A percentile compares a stretch with the other conserved stretches of the same genome.
Evolutionary conservation across 352 stramenopile species (phyloP).

Genomic region (Phytophthora pseudosyringae): DNA sequence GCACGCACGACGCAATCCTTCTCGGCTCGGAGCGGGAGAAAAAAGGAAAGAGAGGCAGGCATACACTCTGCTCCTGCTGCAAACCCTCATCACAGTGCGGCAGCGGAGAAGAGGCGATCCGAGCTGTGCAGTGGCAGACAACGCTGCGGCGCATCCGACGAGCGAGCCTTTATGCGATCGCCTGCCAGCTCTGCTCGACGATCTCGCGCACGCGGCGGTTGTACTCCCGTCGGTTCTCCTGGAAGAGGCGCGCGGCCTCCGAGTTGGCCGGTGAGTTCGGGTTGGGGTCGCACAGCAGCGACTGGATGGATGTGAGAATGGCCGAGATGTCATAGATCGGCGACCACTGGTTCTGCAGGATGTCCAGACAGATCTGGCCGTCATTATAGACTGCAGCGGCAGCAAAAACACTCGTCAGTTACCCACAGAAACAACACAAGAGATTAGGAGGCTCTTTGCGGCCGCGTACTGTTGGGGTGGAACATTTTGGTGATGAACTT

Average conservation of each 20-base stretch:
- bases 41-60: conserved; percentile 21
- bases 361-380: conserved; percentile 97
- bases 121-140: conserved; percentile 15
- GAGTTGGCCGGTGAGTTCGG: conserved; percentile 99
- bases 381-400: conserved; percentile 86
- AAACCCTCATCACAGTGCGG: not conserved
- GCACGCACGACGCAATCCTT: conserved; percentile 8
- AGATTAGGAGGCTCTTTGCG: not conserved
- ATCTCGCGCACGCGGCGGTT: conserved; percentile 99
- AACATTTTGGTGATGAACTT: conserved; percentile 99
- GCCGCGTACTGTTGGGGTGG: conserved; percentile 96
- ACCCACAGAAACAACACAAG: conserved; percentile 1
- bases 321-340: conserved; percentile 99
- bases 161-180: conserved; percentile 60
- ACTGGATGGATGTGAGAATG: conserved; percentile 99
- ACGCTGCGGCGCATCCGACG: conserved; percentile 19
- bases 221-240: conserved; percentile 99
- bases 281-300: conserved; percentile 99
- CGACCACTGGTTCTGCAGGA: conserved; percentile 99
- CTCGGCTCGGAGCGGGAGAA: conserved; percentile 13
- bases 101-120: conserved; percentile 6
- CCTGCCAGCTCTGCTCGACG: conserved; percentile 98
- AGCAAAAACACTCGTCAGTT: conserved; percentile 1
- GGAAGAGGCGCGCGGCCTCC: conserved; percentile 97
- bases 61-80: conserved; percentile 12